Evolutionary conservation across 192 early-diverging fungal genomes (phyloP).

Genomic region (Dissophora ornata): DNA sequence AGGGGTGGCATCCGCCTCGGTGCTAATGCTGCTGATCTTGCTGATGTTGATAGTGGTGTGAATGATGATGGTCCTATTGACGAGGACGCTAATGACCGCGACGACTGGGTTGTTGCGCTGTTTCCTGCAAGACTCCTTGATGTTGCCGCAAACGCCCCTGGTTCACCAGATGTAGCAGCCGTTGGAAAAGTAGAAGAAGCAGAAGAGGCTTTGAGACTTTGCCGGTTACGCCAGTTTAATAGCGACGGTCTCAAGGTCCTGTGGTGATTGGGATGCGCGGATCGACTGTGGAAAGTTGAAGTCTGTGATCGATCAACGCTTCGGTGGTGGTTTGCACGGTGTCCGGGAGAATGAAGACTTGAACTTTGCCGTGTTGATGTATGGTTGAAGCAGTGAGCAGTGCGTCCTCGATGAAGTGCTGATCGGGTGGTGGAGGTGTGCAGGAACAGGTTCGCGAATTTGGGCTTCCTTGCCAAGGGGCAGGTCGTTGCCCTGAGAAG

Average conservation of each 20-base stretch:
- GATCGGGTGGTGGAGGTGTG: neutral
- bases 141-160: neutral
- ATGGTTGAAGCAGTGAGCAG: neutral
- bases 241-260: conserved; percentile 7
- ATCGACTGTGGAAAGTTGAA: neutral
- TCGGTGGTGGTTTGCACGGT: neutral
- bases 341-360: neutral
- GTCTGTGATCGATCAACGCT: neutral
- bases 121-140: too few species aligned
- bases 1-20: neutral
- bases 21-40: neutral
- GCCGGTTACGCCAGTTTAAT: conserved; percentile 1
- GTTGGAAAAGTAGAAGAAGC: neutral
- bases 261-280: neutral
- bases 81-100: neutral
- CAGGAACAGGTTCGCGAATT: neutral
- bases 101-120: neutral
- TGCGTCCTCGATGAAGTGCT: neutral
- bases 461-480: conserved; percentile 9
- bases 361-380: conserved; percentile 9
- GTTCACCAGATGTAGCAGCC: too few species aligned
- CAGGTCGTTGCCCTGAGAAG: conserved; percentile 17
- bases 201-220: neutral
- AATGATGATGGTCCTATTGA: neutral
- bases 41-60: conserved; percentile 9